phyloP scores from a whole-genome alignment of 2,329 filamentous ascomycete genomes.

The Cercospora sp. region DNA sequence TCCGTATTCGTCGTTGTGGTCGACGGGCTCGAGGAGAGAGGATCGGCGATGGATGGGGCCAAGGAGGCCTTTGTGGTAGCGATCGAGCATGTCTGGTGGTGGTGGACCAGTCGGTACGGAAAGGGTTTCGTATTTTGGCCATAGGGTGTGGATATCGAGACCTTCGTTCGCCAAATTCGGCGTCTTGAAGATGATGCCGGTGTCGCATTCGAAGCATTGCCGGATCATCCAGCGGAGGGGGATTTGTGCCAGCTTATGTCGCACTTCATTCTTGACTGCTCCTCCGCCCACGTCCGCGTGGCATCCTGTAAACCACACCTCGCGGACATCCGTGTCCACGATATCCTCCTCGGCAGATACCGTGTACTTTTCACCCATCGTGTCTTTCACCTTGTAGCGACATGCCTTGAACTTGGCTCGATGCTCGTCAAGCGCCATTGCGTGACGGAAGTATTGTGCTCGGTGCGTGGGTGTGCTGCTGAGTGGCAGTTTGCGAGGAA shows the following conservation, averaged over 20 bases:
- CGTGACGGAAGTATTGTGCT: conserved; percentile 46
- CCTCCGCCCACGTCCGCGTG: conserved; percentile 51
- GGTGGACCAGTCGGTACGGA: conserved; percentile 40
- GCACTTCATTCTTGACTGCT: conserved; percentile 44
- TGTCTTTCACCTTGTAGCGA: conserved; percentile 41
- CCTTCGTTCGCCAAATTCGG: conserved; percentile 45
- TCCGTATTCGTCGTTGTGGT: conserved; percentile 26
- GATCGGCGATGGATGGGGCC: conserved; percentile 38
- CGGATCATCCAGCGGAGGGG: conserved; percentile 53
- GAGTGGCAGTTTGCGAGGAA: conserved; percentile 43
- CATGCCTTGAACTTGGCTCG: conserved; percentile 49
- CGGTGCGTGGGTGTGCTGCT: conserved; percentile 43
- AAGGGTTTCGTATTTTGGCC: conserved; percentile 42
- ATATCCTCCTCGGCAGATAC: conserved; percentile 22
- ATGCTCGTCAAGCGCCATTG: conserved; percentile 49
- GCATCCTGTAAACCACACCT: conserved; percentile 49
- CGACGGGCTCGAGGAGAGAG: conserved; percentile 26
- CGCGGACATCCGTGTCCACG: conserved; percentile 31
- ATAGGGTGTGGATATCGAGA: conserved; percentile 47
- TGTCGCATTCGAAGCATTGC: conserved; percentile 51
- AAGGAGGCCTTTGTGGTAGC: conserved; percentile 40
- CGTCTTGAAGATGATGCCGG: conserved; percentile 48
- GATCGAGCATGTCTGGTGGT: conserved; percentile 41
- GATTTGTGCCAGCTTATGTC: conserved; percentile 49
- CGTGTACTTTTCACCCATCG: conserved; percentile 23